phyloP scores from a whole-genome alignment of 768 basidiomycete species.

The Boletus sp. region DNA sequence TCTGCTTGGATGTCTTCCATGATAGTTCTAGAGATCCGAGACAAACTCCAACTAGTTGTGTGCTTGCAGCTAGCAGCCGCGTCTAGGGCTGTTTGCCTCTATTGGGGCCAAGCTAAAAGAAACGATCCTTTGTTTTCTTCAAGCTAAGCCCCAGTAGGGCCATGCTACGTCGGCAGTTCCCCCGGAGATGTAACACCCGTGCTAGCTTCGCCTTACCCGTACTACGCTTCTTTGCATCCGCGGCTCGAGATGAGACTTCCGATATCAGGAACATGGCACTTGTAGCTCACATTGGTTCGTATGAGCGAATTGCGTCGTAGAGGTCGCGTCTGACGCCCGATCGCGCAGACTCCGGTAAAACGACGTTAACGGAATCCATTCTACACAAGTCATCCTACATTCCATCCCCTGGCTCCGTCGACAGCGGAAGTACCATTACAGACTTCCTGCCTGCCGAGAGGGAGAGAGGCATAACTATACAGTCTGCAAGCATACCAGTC shows the following conservation, averaged over 20 bases:
- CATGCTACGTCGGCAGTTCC: constrained; percentile 20
- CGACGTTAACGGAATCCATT: constrained; percentile 86
- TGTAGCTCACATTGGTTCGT: constrained; percentile 83
- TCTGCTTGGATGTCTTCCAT: constrained; percentile 35
- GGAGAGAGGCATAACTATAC: constrained; percentile 89
- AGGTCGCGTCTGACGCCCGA: constrained; percentile 7
- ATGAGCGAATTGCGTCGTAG: background rate
- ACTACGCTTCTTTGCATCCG: constrained; percentile 25
- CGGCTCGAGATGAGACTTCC: constrained; percentile 32
- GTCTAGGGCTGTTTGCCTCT: constrained; percentile 11
- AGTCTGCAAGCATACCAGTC: constrained; percentile 88
- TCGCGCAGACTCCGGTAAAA: constrained; percentile 79
- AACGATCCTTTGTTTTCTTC: background rate
- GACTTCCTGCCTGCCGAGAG: constrained; percentile 89
- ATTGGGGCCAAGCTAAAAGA: constrained; percentile 8
- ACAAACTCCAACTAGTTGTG: too few relatives aligned
- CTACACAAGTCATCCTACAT: constrained; percentile 74
- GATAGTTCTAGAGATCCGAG: background rate
- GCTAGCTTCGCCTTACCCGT: background rate
- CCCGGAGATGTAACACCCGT: constrained; percentile 12
- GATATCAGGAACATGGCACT: constrained; percentile 76
- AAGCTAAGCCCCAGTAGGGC: background rate
- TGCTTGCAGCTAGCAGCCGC: too few relatives aligned
- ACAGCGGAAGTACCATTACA: constrained; percentile 87
- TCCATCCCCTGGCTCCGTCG: constrained; percentile 74